A percentile compares a stretch with the other conserved stretches of the same genome.
Conservation (phyloP, 1,284 basidiomycete species). For the Hemileia vastatrix region DNA sequence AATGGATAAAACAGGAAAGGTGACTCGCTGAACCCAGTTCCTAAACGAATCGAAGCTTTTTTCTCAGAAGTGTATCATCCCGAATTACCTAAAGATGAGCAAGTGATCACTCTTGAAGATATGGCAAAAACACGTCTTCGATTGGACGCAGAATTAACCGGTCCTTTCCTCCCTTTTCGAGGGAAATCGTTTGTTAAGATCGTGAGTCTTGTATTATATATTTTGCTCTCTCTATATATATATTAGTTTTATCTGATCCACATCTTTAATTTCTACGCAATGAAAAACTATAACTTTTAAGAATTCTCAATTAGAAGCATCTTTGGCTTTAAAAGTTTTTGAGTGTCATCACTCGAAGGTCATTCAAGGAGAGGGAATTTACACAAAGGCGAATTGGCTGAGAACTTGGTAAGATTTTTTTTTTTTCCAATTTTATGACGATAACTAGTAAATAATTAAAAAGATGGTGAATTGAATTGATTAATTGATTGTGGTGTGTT, state of each 20-base stretch:
- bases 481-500: too few species aligned
- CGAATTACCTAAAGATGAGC: neutral
- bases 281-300: neutral
- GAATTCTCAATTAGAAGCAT: conserved; percentile 11
- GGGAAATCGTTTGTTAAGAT: conserved; percentile 9
- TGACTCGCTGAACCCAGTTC: conserved; percentile 5
- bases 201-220: neutral
- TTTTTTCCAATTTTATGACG: neutral
- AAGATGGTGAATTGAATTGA: too few species aligned
- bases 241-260: neutral
- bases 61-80: neutral
- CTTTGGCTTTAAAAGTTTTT: conserved; percentile 10
- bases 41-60: conserved; percentile 4
- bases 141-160: conserved; percentile 5
- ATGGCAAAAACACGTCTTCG: conserved; percentile 3
- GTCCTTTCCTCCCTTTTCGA: conserved; percentile 1
- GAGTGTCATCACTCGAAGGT: conserved; percentile 5
- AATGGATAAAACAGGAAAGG: conserved; percentile 12
- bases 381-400: conserved; percentile 9
- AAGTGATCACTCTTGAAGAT: conserved; percentile 16
- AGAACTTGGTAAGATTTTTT: conserved; percentile 1
- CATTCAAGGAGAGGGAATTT: neutral
- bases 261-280: too few species aligned
- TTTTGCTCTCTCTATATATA: neutral
- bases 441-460: too few species aligned